These are phyloP conservation scores for Coniochaeta pulveracea DNA, from an alignment of 2,329 filamentous ascomycete species.

Conservation along the genomic window DNA sequence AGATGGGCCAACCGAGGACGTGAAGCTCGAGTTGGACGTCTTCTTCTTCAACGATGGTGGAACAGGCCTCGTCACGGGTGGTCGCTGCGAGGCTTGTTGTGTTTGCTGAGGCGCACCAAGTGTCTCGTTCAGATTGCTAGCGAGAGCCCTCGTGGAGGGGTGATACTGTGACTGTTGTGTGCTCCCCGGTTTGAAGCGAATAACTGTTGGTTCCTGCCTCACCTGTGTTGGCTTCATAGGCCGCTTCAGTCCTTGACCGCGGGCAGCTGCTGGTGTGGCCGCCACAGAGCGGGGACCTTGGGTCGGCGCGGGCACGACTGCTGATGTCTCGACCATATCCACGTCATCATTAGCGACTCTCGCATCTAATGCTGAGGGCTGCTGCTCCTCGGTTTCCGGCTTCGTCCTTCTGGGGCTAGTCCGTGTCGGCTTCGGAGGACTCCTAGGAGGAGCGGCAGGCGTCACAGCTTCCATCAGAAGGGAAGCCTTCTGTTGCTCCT, in stretches of 20 bases:
- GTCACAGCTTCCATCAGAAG: slow-evolving; percentile 11
- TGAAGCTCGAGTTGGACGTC: too few species aligned
- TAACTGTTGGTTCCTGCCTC: slow-evolving; percentile 63
- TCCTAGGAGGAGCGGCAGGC: slow-evolving; percentile 22
- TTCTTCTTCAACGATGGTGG: slow-evolving; percentile 36
- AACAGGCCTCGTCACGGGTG: too few species aligned
- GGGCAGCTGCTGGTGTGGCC: slow-evolving; percentile 32
- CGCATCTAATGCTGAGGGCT: slow-evolving; percentile 16
- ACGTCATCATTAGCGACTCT: slow-evolving; percentile 29
- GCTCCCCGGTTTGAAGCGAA: slow-evolving; percentile 53
- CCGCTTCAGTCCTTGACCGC: slow-evolving; percentile 42
- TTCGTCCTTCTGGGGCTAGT: slow-evolving; percentile 41
- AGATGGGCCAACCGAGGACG: slow-evolving; percentile 51
- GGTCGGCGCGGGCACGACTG: slow-evolving; percentile 44
- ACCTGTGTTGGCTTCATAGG: slow-evolving; percentile 51
- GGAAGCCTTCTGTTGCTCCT: slow-evolving; percentile 11
- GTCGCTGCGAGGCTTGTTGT: slow-evolving; percentile 22
- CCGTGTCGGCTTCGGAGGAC: slow-evolving; percentile 30
- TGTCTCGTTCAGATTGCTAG: slow-evolving; percentile 48
- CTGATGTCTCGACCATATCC: slow-evolving; percentile 45
- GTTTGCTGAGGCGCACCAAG: slow-evolving; percentile 19
- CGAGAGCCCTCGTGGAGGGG: slow-evolving; percentile 43
- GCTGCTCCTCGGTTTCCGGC: slow-evolving; percentile 19
- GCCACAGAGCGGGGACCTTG: slow-evolving; percentile 39
- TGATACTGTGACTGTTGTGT: slow-evolving; percentile 51